Conservation (phyloP, 2,329 filamentous ascomycete species). For the Myriosclerotinia scirpicola region DNA sequence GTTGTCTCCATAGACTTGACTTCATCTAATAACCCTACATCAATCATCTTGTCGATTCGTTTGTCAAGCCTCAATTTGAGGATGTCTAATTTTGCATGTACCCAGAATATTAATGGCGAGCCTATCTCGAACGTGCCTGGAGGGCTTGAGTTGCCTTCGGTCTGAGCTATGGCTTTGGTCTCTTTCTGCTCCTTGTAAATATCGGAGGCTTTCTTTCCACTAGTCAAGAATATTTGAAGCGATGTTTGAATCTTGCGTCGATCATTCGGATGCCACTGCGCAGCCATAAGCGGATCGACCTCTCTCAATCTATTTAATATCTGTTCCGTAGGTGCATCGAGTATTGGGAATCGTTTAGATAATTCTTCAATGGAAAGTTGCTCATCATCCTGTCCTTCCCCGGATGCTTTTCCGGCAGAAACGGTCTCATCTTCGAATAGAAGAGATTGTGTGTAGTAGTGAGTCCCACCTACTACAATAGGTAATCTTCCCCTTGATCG, state of each 20-base stretch:
- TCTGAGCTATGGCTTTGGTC: conserved; percentile 41
- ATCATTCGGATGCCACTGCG: conserved; percentile 92
- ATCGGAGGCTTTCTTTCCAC: conserved; percentile 78
- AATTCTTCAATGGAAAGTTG: conserved; percentile 41
- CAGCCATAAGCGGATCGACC: conserved; percentile 87
- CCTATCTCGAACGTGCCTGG: background rate
- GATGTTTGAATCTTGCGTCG: conserved; percentile 85
- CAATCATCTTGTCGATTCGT: conserved; percentile 83
- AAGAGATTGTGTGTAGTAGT: conserved; percentile 90
- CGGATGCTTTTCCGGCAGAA: conserved; percentile 39
- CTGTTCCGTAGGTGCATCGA: conserved; percentile 68
- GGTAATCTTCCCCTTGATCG: conserved; percentile 75
- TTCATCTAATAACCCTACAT: conserved; percentile 62
- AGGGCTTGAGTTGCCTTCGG: conserved; percentile 13
- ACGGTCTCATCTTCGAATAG: conserved; percentile 75
- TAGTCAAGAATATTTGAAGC: conserved; percentile 84
- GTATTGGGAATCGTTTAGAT: conserved; percentile 61
- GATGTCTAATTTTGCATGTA: conserved; percentile 69
- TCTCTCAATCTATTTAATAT: conserved; percentile 72
- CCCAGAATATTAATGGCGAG: conserved; percentile 71
- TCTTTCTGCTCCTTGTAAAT: conserved; percentile 77
- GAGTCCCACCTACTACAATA: conserved; percentile 89
- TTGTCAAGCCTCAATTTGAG: conserved; percentile 70
- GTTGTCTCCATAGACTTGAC: conserved; percentile 54
- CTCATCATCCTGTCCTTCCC: conserved; percentile 35